Percentiles rank a stretch among this genome's conserved stretches.
Evolutionary conservation across 441 rosid species (phyloP).

Genomic region (Gossypium trilobum): DNA sequence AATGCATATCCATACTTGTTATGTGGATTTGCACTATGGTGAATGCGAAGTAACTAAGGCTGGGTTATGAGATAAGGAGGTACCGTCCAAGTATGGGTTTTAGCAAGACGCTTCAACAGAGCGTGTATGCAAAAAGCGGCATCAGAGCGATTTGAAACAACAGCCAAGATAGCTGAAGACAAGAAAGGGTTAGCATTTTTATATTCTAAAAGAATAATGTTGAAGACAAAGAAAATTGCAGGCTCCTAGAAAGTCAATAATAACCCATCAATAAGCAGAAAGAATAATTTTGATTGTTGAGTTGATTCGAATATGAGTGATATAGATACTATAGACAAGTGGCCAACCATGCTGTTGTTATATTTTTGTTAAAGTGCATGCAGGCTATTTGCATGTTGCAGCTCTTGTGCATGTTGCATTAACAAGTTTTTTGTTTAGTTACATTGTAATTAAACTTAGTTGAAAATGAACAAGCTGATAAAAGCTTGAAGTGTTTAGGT

Average conservation of each 20-base stretch:
- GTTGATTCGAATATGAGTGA: not conserved
- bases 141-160: conserved; percentile 26
- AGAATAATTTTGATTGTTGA: not conserved
- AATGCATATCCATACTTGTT: not conserved
- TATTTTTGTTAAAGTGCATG: too few relatives aligned
- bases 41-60: not conserved
- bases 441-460: too few relatives aligned
- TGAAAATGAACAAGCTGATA: too few relatives aligned
- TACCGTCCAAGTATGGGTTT: conserved; percentile 41
- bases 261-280: not conserved
- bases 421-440: too few relatives aligned
- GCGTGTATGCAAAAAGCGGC: conserved; percentile 29
- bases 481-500: too few relatives aligned
- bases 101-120: conserved; percentile 34
- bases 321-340: not conserved
- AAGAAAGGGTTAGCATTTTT: not conserved
- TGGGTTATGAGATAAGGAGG: conserved; percentile 6
- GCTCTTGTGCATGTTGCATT: too few relatives aligned
- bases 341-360: too few relatives aligned
- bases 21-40: not conserved
- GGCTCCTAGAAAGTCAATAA: not conserved
- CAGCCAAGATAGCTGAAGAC: conserved; percentile 30
- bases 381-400: too few relatives aligned
- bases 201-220: not conserved
- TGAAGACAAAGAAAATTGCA: not conserved